Evolutionary conservation across 108 stramenopile genomes (phyloP), one percentile per base, ranked within the genome.

Genomic region (Conticribra guillardii): DNA sequence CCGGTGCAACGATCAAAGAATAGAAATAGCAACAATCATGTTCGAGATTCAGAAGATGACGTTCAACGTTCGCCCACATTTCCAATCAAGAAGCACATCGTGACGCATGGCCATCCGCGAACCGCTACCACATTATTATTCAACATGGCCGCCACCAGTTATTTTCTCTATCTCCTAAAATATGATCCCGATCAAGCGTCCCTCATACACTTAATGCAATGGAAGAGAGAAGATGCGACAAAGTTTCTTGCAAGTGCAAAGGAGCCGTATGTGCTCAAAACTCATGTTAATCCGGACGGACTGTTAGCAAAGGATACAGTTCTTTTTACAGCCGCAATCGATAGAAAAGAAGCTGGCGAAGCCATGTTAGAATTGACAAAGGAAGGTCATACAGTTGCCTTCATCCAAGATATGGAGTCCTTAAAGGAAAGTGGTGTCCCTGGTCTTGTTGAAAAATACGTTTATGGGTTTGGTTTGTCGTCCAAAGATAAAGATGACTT

Each of bases 361-460:
- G 65, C 49, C 28, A 71, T 49, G 49, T 8, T 5, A 32, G 48
- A 0, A 0, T 26, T 79, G 28, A 23, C 48, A 34, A 47, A 32
- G 2, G 60, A 79, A 21, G 77, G 77, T 17, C 69, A 67, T 23
- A 52, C 41, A 17, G 45, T 77, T 19, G 76, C 76, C 18, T 77
- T 64, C 27, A 57, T 77, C 11, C 76, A 77, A 55, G 76, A 70
- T 64, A 65, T 77, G 69, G 50, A 77, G 50, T 51, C 63, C 0
- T 50, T 77, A 26, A 57, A 65, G 53, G 27, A 58, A 52, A 9
- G 28, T 18, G 76, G 76, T 17, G 28, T 77, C 31, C 28, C 55
- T 1, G 29, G 49, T 0, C 18, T 77, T 9, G 69, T 69, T 14
- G 21, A 60, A n/a, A 50, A 55, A 31, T 77, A 69, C 37, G 68